Base-by-base conservation (phyloP, 1,284 basidiomycete genomes). In the Tranzscheliella williamsii region DNA sequence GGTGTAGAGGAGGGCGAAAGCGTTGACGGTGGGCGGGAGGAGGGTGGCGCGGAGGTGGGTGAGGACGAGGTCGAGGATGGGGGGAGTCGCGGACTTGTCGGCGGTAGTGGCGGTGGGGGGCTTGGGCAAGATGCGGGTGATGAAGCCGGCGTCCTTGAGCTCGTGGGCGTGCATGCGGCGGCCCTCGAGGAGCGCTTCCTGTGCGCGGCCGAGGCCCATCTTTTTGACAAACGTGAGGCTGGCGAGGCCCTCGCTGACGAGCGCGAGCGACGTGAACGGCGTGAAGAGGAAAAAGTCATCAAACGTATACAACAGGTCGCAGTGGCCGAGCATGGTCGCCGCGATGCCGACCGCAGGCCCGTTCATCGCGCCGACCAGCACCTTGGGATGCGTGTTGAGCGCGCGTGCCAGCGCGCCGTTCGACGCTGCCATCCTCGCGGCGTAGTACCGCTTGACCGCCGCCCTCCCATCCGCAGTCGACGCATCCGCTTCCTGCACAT, bases 321-420 rank as follows among this genome's bases (percentile, higher is more conserved):
- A 68, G 26, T 65, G 66, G 21, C 57, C 48, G 7, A 69, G 21
- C 20, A 62, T 53, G 3, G 65, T 66, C 1, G 68, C 66, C 2
- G 31, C 36, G 33, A 70, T 39, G 4, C 68, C 68, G 1, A 70
- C 68, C 4, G 62, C 56, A 0, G 68, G 68, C 6, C 66, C 68
- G 38, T 70, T 70, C 23, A 70, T 38, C 2, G 66, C 68, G 20
- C 56, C 68, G 29, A 70, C 65, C 4, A 70, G 22, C 17, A 70
- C 38, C 42, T 68, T 68, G 15, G 56, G 47, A 26, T 62, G 62
- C 6, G 24, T 42, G 7, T 46, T 23, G 12, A 68, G 27, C 22
- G 52, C 62, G 8, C 48, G 16, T 0, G 54, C 52, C 5, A 68
- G 38, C 15, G 47, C 47, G 4, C 54, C 53, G 17, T 68, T 60